Evolutionary conservation across 768 basidiomycete genomes (phyloP), one percentile per base, ranked within the genome.

Genomic region (Butyriboletus loyo): DNA sequence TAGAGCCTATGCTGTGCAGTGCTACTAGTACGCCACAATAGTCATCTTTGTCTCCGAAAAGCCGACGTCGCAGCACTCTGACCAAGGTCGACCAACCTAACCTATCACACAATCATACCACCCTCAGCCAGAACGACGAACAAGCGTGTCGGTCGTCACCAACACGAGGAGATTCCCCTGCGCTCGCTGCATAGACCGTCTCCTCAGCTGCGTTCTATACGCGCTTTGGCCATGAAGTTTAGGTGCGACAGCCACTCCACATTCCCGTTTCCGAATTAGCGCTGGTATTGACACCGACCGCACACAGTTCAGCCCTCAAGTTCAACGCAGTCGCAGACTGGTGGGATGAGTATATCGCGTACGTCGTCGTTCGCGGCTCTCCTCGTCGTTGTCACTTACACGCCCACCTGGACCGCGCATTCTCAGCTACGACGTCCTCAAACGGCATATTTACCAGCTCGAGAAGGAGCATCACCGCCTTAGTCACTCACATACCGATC

Each of bases 301-400:
- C 21, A 1, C 31, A 89, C 27, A 90, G 88, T 62, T 89, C 88
- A 30, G 88, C 90, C 9, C 79, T 94, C 63, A 90, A 92, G 68
- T 94, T 94, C 72, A 95, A 95, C 60, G 89, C 91, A 3, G 87
- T 93, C 24, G 77, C 91, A 0, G 92, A 95, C 46, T 94, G 92
- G 92, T 89, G 87, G 86, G 89, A 92, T 55, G 86, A 92, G 45
- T 95, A 95, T 66, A 90, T 95, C 40, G 82, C 87, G 85, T 92
- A 61, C 55, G 88, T 80, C 15, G 34, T 40, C 34, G n/a, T 3
- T 9, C 15, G 13, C n/a, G 7, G 28, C 32, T 19, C 35, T 42
- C 8, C 24, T 38, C 15, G 45, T 15, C 44, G n/a, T 24, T 14
- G 5, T 7, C 14, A 5, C 38, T 24, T 21, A 22, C 15, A 10